Conservation (phyloP, 305 asterid genomes). For the Striga hermonthica region DNA sequence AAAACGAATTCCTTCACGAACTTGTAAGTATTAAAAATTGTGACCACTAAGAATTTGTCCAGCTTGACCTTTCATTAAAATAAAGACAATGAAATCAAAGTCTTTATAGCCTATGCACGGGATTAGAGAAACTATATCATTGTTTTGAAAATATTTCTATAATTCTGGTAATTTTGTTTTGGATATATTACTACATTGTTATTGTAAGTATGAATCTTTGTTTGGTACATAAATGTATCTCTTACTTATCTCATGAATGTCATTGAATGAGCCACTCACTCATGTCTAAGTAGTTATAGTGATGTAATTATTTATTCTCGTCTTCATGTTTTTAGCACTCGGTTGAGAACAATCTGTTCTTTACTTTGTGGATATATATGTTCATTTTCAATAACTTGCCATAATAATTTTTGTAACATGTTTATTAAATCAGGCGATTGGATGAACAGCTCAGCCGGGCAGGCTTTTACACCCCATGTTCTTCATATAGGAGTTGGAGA, state of each 20-base stretch:
- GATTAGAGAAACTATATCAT: no score
- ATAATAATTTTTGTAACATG: neutral
- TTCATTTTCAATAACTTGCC: neutral
- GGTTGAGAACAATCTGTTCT: neutral
- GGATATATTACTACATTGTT: no score
- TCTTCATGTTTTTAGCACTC: no score
- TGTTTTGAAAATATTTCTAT: no score
- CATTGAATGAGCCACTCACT: no score
- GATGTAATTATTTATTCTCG: no score
- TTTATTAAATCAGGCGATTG: constrained; percentile 48
- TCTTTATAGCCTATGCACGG: neutral
- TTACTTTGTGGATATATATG: neutral
- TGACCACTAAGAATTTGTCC: neutral
- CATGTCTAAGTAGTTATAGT: no score
- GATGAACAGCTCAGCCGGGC: constrained; percentile 68
- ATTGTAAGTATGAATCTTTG: no score
- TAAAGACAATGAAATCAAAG: neutral
- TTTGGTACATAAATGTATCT: no score
- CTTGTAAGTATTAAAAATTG: neutral
- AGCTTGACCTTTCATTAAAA: neutral
- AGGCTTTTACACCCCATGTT: constrained; percentile 63
- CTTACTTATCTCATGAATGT: no score
- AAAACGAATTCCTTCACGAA: neutral
- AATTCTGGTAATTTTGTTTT: no score
- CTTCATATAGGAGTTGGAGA: constrained; percentile 46